Evolutionary conservation across 176 grass and related monocot species (phyloP), one percentile per base, ranked within the genome.

Genomic region (Eremochloa ophiuroides): DNA sequence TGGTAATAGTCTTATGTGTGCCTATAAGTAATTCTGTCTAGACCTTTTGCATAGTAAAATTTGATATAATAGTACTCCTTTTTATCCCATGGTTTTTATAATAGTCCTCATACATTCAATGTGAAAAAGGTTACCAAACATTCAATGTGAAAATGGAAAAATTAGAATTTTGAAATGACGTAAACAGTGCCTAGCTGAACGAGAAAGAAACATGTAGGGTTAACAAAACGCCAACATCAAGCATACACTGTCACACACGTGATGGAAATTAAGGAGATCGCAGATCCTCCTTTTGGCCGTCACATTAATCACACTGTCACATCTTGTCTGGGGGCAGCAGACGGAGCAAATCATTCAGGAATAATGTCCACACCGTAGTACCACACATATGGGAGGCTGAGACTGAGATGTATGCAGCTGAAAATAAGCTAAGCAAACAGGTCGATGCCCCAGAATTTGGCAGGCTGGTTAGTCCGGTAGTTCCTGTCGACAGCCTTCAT

Each of bases 381-480:
- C 17, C 6, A 51, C 16, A 51, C 48, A 55, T 55, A n/a, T n/a
- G 50, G 7, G 50, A 22, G 50, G 50, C 20, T 55, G 18, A n/a
- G 50, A 10, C 48, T 51, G 48, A 51, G 18, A 51, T 14, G 35
- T 20, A 16, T 8, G 7, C 73, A 17, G 15, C 15, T 22, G 48
- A 59, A 75, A 3, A n/a, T 25, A 58, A 59, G 56, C 85, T 88
- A 98, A 28, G 94, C 92, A 83, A 56, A 98, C 44, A 98, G 88
- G 69, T 95, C 79, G 37, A 95, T 86, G 38, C 95, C 92, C 95
- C 92, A 98, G 73, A 98, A 98, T 66, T 93, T 98, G 26, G 90
- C 95, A 16, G 92, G 95, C 82, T 98, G 90, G 68, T 98, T 98
- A 8, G 90, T 94, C 39, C 95, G 88, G 55, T 88, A 86, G 11